phyloP scores from a whole-genome alignment of 2,329 filamentous ascomycete genomes.

The Calonectria multiphialidica region DNA sequence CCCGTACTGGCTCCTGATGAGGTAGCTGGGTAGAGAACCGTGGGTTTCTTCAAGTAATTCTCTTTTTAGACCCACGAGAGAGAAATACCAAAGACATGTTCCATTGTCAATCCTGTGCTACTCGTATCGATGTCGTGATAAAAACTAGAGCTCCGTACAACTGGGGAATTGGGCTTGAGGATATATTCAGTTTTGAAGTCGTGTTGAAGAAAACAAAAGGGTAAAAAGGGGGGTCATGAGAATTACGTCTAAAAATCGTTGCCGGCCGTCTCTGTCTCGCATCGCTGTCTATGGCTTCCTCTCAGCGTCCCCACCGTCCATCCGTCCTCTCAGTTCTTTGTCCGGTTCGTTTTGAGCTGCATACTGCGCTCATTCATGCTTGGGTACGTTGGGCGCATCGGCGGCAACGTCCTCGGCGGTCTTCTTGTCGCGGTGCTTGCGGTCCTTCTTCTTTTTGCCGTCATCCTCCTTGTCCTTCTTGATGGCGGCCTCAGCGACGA shows the following conservation, averaged over 20 bases:
- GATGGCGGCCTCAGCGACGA: conserved; percentile 94
- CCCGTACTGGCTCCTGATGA: conserved; percentile 17
- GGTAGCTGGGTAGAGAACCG: conserved; percentile 33
- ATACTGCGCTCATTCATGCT: conserved; percentile 6
- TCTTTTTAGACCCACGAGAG: conserved; percentile 13
- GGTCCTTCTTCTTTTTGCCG: conserved; percentile 69
- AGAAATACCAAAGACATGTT: conserved; percentile 20
- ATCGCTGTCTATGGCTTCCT: conserved; percentile 24
- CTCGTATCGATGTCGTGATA: not conserved
- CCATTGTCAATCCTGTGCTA: conserved; percentile 2
- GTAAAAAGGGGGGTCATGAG: conserved; percentile 36
- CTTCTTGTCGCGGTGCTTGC: conserved; percentile 55
- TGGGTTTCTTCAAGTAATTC: conserved; percentile 19
- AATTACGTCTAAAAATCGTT: conserved; percentile 44
- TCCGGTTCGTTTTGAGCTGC: not conserved
- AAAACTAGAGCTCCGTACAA: not conserved
- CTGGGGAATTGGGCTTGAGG: not conserved
- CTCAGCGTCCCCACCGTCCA: conserved; percentile 22
- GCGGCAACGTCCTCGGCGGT: conserved; percentile 41
- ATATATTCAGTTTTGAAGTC: not conserved
- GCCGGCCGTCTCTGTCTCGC: conserved; percentile 36
- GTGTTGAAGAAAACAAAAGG: conserved; percentile 11
- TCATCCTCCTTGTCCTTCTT: conserved; percentile 94
- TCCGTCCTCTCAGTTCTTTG: not conserved
- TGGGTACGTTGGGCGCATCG: conserved; percentile 41